A percentile compares a stretch with the other conserved stretches of the same genome.
Conservation (phyloP, 805 yeast genomes). For the Phaffomyces opuntiae region DNA sequence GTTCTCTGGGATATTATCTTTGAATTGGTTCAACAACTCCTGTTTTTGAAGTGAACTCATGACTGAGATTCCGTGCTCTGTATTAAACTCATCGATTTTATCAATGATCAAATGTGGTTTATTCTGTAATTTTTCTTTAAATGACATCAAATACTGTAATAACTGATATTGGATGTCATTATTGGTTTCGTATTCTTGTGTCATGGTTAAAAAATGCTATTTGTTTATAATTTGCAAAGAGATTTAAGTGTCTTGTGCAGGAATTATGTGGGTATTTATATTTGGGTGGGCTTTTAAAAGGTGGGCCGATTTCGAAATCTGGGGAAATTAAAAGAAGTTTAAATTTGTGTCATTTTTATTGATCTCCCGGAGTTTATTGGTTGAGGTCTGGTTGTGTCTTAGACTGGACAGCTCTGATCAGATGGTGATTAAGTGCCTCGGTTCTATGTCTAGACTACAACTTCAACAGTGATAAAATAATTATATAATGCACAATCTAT, state of each 20-base stretch:
- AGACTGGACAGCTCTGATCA: too few relatives aligned
- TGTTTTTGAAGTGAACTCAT: constrained; percentile 8
- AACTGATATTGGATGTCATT: neutral
- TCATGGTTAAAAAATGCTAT: neutral
- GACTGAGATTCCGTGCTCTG: neutral
- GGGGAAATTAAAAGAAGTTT: neutral
- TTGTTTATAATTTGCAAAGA: neutral
- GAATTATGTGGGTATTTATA: too few relatives aligned
- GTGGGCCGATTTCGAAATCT: neutral
- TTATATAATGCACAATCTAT: neutral
- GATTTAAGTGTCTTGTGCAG: neutral
- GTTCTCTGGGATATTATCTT: constrained; percentile 9
- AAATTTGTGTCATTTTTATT: too few relatives aligned
- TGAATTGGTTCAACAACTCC: constrained; percentile 3
- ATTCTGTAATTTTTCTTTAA: constrained; percentile 5
- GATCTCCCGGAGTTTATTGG: neutral
- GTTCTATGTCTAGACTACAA: neutral
- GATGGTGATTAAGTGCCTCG: neutral
- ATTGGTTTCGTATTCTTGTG: neutral
- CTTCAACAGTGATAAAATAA: neutral
- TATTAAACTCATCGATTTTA: constrained; percentile 10
- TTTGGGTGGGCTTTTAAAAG: neutral
- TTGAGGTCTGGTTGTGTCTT: too few relatives aligned
- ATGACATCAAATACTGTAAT: constrained; percentile 4
- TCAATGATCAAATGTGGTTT: constrained; percentile 13